phyloP scores from a whole-genome alignment of 2,329 filamentous ascomycete species.

The Paramyrothecium roridum region DNA sequence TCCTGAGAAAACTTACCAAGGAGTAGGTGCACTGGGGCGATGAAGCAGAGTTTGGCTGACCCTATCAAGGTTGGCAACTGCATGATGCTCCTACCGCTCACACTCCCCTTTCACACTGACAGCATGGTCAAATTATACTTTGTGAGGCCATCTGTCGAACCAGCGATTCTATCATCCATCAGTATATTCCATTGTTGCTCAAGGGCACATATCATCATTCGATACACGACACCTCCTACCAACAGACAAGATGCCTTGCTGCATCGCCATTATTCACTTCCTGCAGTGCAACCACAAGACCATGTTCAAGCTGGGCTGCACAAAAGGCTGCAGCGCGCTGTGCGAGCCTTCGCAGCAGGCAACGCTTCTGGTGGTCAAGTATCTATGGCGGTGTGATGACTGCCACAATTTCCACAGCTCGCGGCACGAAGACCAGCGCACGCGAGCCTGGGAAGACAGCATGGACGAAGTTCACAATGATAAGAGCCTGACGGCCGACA shows the following conservation, averaged over 20 bases:
- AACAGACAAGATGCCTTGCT: slow-evolving; percentile 22
- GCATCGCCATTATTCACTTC: slow-evolving; percentile 20
- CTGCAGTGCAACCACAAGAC: slow-evolving; percentile 19
- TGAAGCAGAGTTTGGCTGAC: background rate
- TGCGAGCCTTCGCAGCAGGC: slow-evolving; percentile 15
- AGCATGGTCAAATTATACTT: background rate
- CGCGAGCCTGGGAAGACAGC: slow-evolving; percentile 6
- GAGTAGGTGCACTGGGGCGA: background rate
- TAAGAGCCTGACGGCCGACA: background rate
- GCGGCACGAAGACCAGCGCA: slow-evolving; percentile 6
- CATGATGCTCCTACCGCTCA: background rate
- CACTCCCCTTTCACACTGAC: background rate
- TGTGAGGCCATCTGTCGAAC: too few relatives aligned
- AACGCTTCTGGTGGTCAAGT: slow-evolving; percentile 14
- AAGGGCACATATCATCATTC: background rate
- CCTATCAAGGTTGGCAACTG: background rate
- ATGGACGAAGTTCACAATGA: background rate
- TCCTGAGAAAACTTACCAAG: background rate
- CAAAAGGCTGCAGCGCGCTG: slow-evolving; percentile 15
- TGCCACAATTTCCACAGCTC: slow-evolving; percentile 11
- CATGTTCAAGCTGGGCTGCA: slow-evolving; percentile 24
- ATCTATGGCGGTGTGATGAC: slow-evolving; percentile 24
- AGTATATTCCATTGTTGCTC: too few relatives aligned
- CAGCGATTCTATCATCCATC: too few relatives aligned
- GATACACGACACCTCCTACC: background rate